Evolutionary conservation across 129 eudicot genomes (phyloP).

Genomic region (Silybum marianum): DNA sequence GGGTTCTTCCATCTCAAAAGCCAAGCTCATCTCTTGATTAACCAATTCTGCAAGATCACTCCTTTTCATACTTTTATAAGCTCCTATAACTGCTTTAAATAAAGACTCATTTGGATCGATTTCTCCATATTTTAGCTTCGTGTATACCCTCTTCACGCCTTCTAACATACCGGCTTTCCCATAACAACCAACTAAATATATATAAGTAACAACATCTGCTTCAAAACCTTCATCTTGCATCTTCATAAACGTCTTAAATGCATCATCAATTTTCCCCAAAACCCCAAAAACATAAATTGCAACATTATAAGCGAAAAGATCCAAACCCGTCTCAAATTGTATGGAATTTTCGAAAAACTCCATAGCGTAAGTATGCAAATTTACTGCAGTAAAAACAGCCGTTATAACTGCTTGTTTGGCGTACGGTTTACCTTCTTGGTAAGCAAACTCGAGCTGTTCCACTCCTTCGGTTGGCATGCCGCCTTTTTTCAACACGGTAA

Average conservation of each 20-base stretch:
- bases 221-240: constrained; percentile 82
- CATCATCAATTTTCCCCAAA: constrained; percentile 55
- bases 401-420: constrained; percentile 59
- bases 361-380: constrained; percentile 54
- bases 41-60: constrained; percentile 72
- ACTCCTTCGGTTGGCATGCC: constrained; percentile 62
- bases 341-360: constrained; percentile 45
- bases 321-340: constrained; percentile 34
- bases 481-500: constrained; percentile 65
- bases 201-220: constrained; percentile 66
- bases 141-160: constrained; percentile 68
- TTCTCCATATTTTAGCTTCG: constrained; percentile 52
- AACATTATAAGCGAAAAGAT: constrained; percentile 61
- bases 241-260: constrained; percentile 64
- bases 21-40: constrained; percentile 70
- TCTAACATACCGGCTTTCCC: constrained; percentile 75
- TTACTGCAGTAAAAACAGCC: constrained; percentile 56
- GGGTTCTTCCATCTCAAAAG: constrained; percentile 36
- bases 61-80: constrained; percentile 53
- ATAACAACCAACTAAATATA: constrained; percentile 71
- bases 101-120: constrained; percentile 62
- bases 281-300: constrained; percentile 60
- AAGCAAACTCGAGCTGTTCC: constrained; percentile 60
- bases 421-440: constrained; percentile 53
- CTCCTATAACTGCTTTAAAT: constrained; percentile 60